Conservation (phyloP, 208 protist species). For the Entamoeba invadens region DNA sequence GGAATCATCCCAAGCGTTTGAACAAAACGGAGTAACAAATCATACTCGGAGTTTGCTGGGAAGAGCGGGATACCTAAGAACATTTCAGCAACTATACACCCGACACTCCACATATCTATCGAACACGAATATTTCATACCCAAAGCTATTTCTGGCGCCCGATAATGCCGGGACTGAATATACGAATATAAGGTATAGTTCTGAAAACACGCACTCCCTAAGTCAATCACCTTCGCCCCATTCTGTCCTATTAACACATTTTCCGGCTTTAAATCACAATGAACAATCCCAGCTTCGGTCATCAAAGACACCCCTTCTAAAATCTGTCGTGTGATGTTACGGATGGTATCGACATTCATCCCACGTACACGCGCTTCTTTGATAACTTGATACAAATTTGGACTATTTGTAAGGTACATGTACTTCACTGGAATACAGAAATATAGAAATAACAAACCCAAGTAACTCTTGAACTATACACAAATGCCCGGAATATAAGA, state of each 20-base stretch:
- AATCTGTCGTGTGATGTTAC: conserved; percentile 32
- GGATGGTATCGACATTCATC: conserved; percentile 3
- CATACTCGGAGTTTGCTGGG: conserved; percentile 63
- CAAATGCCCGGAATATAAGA: conserved; percentile 33
- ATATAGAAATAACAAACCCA: conserved; percentile 62
- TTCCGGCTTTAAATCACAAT: conserved; percentile 55
- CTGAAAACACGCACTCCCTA: conserved; percentile 39
- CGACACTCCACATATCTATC: too few relatives aligned
- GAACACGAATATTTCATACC: conserved; percentile 79
- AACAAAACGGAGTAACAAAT: conserved; percentile 15
- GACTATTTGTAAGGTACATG: too few relatives aligned
- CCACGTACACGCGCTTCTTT: not conserved
- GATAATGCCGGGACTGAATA: conserved; percentile 76
- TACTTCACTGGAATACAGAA: conserved; percentile 57
- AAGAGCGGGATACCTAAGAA: conserved; percentile 68
- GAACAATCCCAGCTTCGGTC: conserved; percentile 26
- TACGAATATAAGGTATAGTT: conserved; percentile 61
- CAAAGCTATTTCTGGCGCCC: conserved; percentile 77
- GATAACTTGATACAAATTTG: not conserved
- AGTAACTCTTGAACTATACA: conserved; percentile 63
- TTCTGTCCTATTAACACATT: conserved; percentile 50
- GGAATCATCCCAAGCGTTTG: not conserved
- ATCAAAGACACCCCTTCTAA: conserved; percentile 19
- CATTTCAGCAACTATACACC: conserved; percentile 84
- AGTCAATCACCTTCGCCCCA: not conserved